phyloP scores from a whole-genome alignment of 1,284 basidiomycete genomes.

The Ustilago curta region DNA sequence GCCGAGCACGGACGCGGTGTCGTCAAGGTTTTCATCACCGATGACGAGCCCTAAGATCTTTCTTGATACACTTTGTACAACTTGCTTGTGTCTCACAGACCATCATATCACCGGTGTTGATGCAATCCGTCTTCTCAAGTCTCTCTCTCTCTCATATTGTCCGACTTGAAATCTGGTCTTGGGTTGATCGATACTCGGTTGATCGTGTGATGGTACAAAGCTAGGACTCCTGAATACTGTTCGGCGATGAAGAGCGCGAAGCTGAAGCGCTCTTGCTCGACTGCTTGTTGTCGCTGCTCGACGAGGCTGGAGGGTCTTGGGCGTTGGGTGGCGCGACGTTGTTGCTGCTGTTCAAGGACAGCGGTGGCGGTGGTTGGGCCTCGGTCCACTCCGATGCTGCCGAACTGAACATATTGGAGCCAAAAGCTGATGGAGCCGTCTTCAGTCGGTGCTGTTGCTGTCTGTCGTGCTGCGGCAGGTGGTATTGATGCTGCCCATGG shows the following conservation, averaged over 20 bases:
- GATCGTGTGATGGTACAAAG: not conserved
- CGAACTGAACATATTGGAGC: not conserved
- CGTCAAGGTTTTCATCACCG: conserved; percentile 60
- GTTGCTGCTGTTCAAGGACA: conserved; percentile 10
- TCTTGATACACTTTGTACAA: not conserved
- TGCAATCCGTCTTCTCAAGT: not conserved
- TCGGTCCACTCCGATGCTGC: not conserved
- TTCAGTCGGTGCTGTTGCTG: not conserved
- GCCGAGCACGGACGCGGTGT: conserved; percentile 45
- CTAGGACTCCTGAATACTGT: not conserved
- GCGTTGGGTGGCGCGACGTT: not conserved
- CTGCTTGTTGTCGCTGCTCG: conserved; percentile 5
- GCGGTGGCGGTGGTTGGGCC: not conserved
- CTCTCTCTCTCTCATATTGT: not conserved
- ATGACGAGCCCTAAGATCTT: conserved; percentile 34
- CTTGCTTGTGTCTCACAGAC: not conserved
- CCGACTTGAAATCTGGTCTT: not conserved
- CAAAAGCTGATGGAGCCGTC: not conserved
- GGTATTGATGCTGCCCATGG: no score
- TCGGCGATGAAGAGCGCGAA: not conserved
- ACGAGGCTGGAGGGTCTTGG: not conserved
- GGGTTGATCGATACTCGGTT: no score
- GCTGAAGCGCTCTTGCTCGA: conserved; percentile 5
- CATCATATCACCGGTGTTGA: conserved; percentile 1
- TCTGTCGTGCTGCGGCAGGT: no score